A percentile compares a stretch with the other conserved stretches of the same genome.
Conservation (phyloP, 805 yeast species). For the Schizosaccharomyces lindneri region DNA sequence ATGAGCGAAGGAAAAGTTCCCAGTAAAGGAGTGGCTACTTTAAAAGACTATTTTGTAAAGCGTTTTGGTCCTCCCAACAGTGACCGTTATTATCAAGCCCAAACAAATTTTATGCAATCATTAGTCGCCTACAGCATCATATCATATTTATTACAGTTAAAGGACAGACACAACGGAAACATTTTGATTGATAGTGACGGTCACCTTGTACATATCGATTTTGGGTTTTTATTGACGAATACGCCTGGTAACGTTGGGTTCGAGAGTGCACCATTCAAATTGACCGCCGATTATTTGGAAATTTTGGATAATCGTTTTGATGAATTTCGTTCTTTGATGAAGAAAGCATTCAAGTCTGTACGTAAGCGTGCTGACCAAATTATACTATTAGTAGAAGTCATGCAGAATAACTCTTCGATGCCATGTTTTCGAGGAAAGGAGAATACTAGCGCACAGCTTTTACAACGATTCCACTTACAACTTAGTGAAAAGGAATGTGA, state of each 20-base stretch:
- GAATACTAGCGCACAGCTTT: slow-evolving; percentile 50
- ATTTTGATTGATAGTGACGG: slow-evolving; percentile 91
- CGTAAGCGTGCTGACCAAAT: slow-evolving; percentile 52
- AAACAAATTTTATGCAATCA: slow-evolving; percentile 61
- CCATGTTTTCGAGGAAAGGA: slow-evolving; percentile 85
- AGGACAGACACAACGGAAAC: slow-evolving; percentile 95
- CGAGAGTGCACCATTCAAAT: slow-evolving; percentile 91
- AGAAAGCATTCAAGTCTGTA: slow-evolving; percentile 47
- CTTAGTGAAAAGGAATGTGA: slow-evolving; percentile 50
- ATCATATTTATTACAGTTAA: slow-evolving; percentile 73
- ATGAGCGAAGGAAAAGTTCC: slow-evolving; percentile 24
- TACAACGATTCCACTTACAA: slow-evolving; percentile 61
- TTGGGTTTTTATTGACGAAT: slow-evolving; percentile 76
- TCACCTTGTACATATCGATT: slow-evolving; percentile 78
- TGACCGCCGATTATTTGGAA: slow-evolving; percentile 73
- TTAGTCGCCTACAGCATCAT: slow-evolving; percentile 85
- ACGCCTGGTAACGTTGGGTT: slow-evolving; percentile 94
- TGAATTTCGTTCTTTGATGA: slow-evolving; percentile 36
- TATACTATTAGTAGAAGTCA: slow-evolving; percentile 64
- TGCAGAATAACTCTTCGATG: slow-evolving; percentile 63
- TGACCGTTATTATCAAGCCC: slow-evolving; percentile 41
- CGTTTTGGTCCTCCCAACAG: slow-evolving; percentile 41
- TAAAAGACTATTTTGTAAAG: slow-evolving; percentile 53
- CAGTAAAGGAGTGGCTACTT: slow-evolving; percentile 27
- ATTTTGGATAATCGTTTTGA: slow-evolving; percentile 43